Conservation (phyloP, 768 basidiomycete species). For the Rhodosporidiobolus sp. region DNA sequence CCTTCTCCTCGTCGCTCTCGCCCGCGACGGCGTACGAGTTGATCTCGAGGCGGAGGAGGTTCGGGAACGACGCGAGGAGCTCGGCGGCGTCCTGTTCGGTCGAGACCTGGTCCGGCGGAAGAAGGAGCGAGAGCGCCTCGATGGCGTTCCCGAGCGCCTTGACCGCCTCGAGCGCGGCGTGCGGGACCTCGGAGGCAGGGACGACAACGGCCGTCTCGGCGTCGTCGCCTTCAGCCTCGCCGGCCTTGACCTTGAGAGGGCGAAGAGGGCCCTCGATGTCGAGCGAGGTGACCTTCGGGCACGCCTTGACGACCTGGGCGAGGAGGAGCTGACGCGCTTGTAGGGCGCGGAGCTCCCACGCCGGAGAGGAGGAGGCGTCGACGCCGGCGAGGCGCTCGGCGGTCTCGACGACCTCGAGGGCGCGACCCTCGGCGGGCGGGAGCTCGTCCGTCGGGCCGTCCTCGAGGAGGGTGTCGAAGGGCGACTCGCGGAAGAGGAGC, state of each 20-base stretch:
- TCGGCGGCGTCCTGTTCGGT: background rate
- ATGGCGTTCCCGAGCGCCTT: background rate
- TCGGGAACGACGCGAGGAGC: background rate
- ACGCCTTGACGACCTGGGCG: background rate
- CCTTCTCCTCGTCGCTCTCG: background rate
- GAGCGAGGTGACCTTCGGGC: background rate
- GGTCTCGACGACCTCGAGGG: conserved; percentile 1
- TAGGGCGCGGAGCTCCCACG: background rate
- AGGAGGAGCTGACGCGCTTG: background rate
- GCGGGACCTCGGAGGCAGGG: background rate
- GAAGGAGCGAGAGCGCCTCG: background rate
- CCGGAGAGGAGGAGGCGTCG: background rate
- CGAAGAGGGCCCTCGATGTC: conserved; percentile 1
- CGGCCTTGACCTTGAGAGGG: background rate
- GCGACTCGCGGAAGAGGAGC: background rate
- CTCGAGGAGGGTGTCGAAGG: background rate
- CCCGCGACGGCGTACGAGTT: background rate
- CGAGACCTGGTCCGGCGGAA: background rate
- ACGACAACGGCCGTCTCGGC: background rate
- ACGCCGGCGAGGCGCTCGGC: background rate
- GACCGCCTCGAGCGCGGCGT: conserved; percentile 4
- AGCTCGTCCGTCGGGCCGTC: background rate
- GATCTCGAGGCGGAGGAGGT: conserved; percentile 7
- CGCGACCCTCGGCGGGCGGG: background rate
- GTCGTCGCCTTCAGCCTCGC: background rate